Evolutionary conservation across 345 rosid genomes (phyloP).

Genomic region (Moricandia arvensis): DNA sequence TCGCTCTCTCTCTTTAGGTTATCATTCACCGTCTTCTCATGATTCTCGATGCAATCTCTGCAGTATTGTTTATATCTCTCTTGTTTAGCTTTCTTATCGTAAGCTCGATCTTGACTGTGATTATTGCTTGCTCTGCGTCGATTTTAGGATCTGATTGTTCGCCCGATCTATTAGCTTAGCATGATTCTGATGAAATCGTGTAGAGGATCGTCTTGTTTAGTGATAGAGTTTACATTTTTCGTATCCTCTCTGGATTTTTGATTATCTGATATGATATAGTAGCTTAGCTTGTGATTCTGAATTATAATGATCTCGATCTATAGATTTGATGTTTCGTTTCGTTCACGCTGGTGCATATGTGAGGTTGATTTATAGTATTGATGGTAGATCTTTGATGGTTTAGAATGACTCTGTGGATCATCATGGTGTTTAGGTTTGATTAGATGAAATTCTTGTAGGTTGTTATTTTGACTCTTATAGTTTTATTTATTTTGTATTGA

Average conservation of each 20-base stretch:
- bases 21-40: too few relatives aligned
- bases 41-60: not conserved
- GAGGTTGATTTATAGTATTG: not conserved
- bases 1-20: not conserved
- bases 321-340: not conserved
- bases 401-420: not conserved
- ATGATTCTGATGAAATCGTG: not conserved
- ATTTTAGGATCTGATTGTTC: not conserved
- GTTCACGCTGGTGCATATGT: fast-evolving
- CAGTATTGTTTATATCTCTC: not conserved
- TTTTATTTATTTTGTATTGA: not conserved
- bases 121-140: not conserved
- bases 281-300: not conserved
- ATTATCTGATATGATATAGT: not conserved
- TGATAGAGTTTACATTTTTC: not conserved
- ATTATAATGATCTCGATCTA: not conserved
- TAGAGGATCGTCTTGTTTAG: not conserved
- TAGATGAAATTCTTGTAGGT: too few relatives aligned
- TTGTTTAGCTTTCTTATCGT: not conserved
- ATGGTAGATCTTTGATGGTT: not conserved
- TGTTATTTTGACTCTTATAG: too few relatives aligned
- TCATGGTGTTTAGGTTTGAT: not conserved
- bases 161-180: not conserved
- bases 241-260: not conserved
- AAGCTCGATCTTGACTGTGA: not conserved